Evolutionary conservation across 345 rosid species (phyloP), one percentile per base, ranked within the genome.

Genomic region (Odontarrhena argentea): DNA sequence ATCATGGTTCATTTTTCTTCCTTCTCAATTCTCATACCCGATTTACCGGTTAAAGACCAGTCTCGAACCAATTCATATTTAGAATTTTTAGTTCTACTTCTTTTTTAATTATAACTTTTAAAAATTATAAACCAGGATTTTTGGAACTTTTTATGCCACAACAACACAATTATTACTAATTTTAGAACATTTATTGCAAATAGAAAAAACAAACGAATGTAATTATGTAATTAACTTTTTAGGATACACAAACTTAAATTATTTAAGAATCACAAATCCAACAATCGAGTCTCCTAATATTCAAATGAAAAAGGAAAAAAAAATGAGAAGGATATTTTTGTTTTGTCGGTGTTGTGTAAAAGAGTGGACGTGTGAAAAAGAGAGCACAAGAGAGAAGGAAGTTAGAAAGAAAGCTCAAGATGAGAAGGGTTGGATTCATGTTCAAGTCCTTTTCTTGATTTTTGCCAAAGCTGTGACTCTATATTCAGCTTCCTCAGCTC

Each of bases 401-500:
- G 26, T 77, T 69, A 91, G 77, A 82, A 82, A 24, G 73, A 76
- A 26, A 65, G 49, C 28, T 83, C 81, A 8, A 70, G 13, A 28
- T 66, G 78, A 65, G 79, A 75, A 36, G 79, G 63, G 55, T 56
- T 70, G 63, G 71, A 35, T 69, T 71, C 86, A 53, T 40, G 74
- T 56, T 76, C 77, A 6, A 83, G 82, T 32, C 85, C 86, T 80
- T 67, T 73, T 6, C 90, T 85, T 4, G 88, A 72, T 43, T 73
- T 79, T 60, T 81, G 88, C 99, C 97, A 88, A 40, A 84, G 81
- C 66, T 86, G 92, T 63, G 75, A 74, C 81, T 93, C 97, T 7
- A 88, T 74, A 56, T 88, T 83, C 32, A 84, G 54, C 82, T 77
- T 93, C 87, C 85, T 85, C 54, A 93, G 78, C 87, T 93, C 97